A percentile compares a stretch with the other conserved stretches of the same genome.
Evolutionary conservation across 768 basidiomycete genomes (phyloP).

Genomic region (Fistulinella prunicolor): DNA sequence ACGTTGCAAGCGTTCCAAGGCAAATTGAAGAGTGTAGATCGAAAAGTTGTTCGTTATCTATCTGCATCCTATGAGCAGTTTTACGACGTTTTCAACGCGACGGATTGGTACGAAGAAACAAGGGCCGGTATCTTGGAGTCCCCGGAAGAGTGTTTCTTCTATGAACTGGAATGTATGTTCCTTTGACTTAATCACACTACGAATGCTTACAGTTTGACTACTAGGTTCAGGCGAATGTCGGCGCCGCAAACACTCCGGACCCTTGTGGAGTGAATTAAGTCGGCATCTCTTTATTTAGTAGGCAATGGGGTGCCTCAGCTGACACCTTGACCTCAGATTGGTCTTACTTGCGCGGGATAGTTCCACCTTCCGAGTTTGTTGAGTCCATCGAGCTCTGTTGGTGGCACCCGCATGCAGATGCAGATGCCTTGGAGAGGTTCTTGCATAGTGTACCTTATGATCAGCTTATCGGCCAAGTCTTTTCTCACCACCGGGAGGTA

Average conservation of each 20-base stretch:
- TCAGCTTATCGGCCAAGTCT: constrained; percentile 2
- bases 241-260: not conserved
- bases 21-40: constrained; percentile 4
- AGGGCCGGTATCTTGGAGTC: not conserved
- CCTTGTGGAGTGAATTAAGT: constrained; percentile 14
- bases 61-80: constrained; percentile 11
- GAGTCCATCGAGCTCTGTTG: constrained; percentile 12
- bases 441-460: constrained; percentile 8
- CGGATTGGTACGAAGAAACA: not conserved
- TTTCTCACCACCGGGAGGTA: constrained; percentile 2
- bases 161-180: constrained; percentile 7
- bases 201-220: not conserved
- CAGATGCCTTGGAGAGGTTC: constrained; percentile 1
- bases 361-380: constrained; percentile 14
- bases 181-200: not conserved
- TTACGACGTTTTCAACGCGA: constrained; percentile 2
- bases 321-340: constrained; percentile 9
- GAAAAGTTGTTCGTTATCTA: constrained; percentile 6
- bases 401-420: constrained; percentile 10
- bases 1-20: constrained; percentile 15
- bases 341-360: constrained; percentile 14
- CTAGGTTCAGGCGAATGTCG: constrained; percentile 11
- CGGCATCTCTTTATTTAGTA: not conserved
- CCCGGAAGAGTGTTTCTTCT: not conserved
- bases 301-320: not conserved